phyloP scores from a whole-genome alignment of 1,284 basidiomycete species.

The Kwoniella shivajii region DNA sequence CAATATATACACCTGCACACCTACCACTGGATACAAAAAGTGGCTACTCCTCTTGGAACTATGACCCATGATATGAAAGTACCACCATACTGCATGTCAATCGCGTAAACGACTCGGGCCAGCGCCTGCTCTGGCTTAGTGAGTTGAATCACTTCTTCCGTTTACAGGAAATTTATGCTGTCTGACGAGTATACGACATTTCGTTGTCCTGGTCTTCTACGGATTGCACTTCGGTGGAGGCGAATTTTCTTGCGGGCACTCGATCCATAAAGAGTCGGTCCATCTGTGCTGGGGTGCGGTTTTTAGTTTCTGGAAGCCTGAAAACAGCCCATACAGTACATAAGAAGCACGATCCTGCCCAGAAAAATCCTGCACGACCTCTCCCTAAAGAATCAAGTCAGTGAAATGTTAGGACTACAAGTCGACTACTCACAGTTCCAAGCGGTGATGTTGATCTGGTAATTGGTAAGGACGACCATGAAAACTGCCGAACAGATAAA shows the following conservation, averaged over 20 bases:
- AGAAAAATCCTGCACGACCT: slow-evolving; percentile 27
- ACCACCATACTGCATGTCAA: too few relatives aligned
- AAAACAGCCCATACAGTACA: slow-evolving; percentile 25
- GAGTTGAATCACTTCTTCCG: too few relatives aligned
- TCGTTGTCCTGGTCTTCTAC: background rate
- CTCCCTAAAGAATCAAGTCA: slow-evolving; percentile 2
- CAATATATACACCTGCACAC: too few relatives aligned
- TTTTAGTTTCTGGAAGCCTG: slow-evolving; percentile 33
- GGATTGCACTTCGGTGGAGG: slow-evolving; percentile 1
- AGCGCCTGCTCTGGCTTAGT: too few relatives aligned
- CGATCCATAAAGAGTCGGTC: slow-evolving; percentile 46
- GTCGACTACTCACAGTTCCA: slow-evolving; percentile 6
- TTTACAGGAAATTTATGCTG: too few relatives aligned
- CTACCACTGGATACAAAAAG: too few relatives aligned
- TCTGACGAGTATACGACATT: too few relatives aligned
- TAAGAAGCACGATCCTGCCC: slow-evolving; percentile 22
- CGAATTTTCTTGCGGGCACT: slow-evolving; percentile 34
- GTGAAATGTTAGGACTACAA: background rate
- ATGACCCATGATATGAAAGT: too few relatives aligned
- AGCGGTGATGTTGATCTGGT: slow-evolving; percentile 9
- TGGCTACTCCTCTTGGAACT: too few relatives aligned
- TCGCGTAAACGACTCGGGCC: too few relatives aligned
- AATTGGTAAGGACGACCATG: slow-evolving; percentile 5
- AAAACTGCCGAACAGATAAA: slow-evolving; percentile 1
- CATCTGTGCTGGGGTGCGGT: slow-evolving; percentile 46